These are phyloP conservation scores for Thymus mandschuricus DNA, from an alignment of 257 asterid genomes.

Conservation along the genomic window DNA sequence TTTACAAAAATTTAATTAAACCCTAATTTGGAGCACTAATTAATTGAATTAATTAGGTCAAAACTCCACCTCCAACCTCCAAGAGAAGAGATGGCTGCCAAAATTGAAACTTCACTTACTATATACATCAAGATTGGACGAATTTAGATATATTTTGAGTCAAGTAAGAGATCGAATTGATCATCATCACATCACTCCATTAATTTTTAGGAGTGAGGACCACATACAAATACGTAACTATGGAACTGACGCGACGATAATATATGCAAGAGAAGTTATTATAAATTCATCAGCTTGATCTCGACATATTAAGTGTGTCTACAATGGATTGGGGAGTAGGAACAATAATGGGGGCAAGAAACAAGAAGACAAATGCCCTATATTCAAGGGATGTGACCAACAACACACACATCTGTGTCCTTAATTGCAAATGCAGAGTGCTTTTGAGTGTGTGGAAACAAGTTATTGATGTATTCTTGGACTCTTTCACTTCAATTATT, in stretches of 20 bases:
- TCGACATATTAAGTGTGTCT: too few species aligned
- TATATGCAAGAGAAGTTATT: too few species aligned
- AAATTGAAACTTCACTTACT: background rate
- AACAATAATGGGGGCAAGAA: background rate
- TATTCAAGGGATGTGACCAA: conserved; percentile 39
- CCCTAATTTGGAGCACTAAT: background rate
- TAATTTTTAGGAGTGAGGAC: conserved; percentile 30
- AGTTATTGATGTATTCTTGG: conserved; percentile 14
- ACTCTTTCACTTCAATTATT: conserved; percentile 22
- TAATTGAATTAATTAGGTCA: background rate
- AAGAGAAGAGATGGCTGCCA: background rate
- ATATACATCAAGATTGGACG: background rate
- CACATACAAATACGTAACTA: conserved; percentile 18
- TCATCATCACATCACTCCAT: background rate
- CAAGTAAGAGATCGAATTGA: background rate
- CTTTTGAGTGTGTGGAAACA: conserved; percentile 16
- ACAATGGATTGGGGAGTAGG: too few species aligned
- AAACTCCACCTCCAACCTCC: background rate
- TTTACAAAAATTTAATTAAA: background rate
- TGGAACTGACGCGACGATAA: too few species aligned
- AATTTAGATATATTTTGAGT: background rate
- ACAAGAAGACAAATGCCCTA: conserved; percentile 26
- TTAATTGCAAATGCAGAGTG: conserved; percentile 7
- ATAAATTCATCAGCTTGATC: too few species aligned
- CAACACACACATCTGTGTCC: conserved; percentile 14